Evolutionary conservation across 345 rosid genomes (phyloP).

Genomic region (Lenwebbia sp.): DNA sequence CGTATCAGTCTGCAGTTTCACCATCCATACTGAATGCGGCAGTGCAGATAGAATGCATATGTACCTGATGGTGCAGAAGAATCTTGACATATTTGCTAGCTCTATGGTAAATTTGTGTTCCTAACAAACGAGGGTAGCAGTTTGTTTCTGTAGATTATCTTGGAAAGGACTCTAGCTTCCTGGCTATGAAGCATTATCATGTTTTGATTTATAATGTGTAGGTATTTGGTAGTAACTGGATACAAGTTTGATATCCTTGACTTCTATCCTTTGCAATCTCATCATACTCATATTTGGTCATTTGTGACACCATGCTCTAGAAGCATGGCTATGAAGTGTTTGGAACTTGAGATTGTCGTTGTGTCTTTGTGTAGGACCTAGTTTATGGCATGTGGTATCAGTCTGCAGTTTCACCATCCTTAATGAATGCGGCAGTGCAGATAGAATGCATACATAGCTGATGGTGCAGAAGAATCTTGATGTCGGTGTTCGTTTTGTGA

Average conservation of each 20-base stretch:
- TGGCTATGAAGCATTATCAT: neutral
- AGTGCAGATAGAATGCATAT: neutral
- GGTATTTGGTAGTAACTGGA: neutral
- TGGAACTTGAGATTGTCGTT: neutral
- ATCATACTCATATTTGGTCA: neutral
- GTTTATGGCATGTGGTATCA: neutral
- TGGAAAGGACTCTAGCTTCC: neutral
- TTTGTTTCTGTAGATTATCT: neutral
- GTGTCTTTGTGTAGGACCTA: neutral
- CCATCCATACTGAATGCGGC: neutral
- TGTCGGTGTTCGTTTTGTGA: neutral
- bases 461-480: neutral
- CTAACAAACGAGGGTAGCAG: neutral
- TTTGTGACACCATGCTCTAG: neutral
- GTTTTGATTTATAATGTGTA: neutral
- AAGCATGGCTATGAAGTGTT: neutral
- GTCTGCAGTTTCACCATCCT: neutral
- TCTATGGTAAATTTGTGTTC: neutral
- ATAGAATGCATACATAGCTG: neutral
- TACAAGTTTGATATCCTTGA: neutral
- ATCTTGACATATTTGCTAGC: neutral
- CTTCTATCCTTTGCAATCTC: neutral
- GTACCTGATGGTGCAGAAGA: neutral
- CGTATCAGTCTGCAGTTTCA: neutral
- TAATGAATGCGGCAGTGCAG: neutral